These are phyloP conservation scores for Cordyceps fumosorosea DNA, from an alignment of 2,329 filamentous ascomycete species.

Conservation along the genomic window DNA sequence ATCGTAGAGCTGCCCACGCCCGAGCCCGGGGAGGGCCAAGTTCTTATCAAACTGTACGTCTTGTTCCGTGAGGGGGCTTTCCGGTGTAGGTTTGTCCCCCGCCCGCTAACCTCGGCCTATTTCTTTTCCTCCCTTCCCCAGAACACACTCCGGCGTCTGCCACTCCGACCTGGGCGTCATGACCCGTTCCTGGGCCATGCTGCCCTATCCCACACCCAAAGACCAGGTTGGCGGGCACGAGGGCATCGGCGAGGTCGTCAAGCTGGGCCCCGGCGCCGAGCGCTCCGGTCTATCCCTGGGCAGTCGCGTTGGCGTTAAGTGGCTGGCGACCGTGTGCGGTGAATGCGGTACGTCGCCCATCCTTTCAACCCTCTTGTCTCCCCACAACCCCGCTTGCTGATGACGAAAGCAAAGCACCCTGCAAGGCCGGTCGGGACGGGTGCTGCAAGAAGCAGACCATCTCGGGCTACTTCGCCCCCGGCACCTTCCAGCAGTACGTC, in stretches of 20 bases:
- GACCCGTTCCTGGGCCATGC: slow-evolving; percentile 11
- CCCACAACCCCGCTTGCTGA: too few relatives aligned
- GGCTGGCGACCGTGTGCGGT: slow-evolving; percentile 52
- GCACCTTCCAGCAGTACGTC: slow-evolving; percentile 22
- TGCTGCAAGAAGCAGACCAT: slow-evolving; percentile 20
- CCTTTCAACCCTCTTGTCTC: too few relatives aligned
- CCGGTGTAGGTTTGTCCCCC: not conserved
- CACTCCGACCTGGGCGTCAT: slow-evolving; percentile 20
- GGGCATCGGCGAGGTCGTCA: slow-evolving; percentile 59
- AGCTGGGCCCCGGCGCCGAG: slow-evolving; percentile 56
- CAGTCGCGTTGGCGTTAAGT: slow-evolving; percentile 65
- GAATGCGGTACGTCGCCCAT: slow-evolving; percentile 28
- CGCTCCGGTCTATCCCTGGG: slow-evolving; percentile 53
- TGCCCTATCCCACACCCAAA: slow-evolving; percentile 10
- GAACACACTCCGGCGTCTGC: slow-evolving; percentile 22
- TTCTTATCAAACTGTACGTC: slow-evolving; percentile 20
- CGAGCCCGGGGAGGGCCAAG: slow-evolving; percentile 19
- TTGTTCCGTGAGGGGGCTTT: not conserved
- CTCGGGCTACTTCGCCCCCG: slow-evolving; percentile 21
- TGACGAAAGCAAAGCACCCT: not conserved
- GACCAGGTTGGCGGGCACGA: slow-evolving; percentile 56
- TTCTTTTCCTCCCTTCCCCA: not conserved
- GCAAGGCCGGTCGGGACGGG: slow-evolving; percentile 15
- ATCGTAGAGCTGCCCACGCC: slow-evolving; percentile 21
- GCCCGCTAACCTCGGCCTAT: not conserved